A percentile compares a stretch with the other conserved stretches of the same genome.
These are phyloP conservation scores for Gossypium gossypioides DNA, from an alignment of 441 rosid species.

Conservation along the genomic window DNA sequence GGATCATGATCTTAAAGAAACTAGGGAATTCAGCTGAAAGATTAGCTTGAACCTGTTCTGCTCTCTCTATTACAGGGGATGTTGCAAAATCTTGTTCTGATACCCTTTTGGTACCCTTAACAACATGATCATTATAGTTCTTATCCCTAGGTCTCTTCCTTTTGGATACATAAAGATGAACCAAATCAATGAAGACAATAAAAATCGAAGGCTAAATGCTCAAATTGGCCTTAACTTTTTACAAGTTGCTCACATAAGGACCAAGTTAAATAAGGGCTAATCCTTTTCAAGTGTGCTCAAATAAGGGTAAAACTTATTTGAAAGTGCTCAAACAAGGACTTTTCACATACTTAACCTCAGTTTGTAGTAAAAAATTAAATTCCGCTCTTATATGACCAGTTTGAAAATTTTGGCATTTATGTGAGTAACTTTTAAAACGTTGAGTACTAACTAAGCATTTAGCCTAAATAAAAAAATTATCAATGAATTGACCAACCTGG, in stretches of 20 bases:
- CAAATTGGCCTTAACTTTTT: no score
- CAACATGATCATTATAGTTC: constrained; percentile 22
- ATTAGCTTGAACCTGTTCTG: constrained; percentile 24
- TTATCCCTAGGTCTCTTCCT: constrained; percentile 29
- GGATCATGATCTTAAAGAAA: constrained; percentile 40
- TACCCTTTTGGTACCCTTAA: constrained; percentile 4
- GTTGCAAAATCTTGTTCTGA: constrained; percentile 13
- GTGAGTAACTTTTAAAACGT: no score
- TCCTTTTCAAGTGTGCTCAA: background rate
- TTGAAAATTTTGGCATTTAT: no score
- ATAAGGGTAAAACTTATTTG: no score
- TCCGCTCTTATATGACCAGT: no score
- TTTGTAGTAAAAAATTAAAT: no score
- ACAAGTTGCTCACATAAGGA: no score
- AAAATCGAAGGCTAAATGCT: no score
- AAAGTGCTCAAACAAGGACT: background rate
- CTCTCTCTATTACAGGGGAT: constrained; percentile 24
- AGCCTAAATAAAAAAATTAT: background rate
- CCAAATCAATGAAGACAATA: background rate
- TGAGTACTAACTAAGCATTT: background rate
- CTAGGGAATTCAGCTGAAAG: constrained; percentile 27
- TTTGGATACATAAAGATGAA: constrained; percentile 3
- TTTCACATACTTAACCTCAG: no score
- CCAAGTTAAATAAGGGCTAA: no score
- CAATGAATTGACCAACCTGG: background rate